Conservation (phyloP, 2,329 filamentous ascomycete genomes). For the Calycina herbarum region DNA sequence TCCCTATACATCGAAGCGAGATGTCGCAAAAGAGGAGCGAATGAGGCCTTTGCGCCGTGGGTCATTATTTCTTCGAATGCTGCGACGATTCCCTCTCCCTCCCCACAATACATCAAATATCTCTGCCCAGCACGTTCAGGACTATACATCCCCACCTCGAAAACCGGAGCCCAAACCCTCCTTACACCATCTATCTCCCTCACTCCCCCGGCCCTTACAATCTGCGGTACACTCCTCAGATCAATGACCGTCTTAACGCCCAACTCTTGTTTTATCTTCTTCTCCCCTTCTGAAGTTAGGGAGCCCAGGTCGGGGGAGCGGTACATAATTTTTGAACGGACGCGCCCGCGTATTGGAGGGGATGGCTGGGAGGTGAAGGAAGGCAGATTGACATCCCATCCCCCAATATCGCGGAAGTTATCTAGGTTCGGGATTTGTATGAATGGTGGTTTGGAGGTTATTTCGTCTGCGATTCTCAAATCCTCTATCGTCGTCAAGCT, state of each 20-base stretch:
- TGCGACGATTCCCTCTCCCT: conserved; percentile 58
- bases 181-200: conserved; percentile 50
- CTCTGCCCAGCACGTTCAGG: conserved; percentile 63
- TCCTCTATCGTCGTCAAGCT: neutral
- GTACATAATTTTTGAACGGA: conserved; percentile 59
- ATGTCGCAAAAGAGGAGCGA: conserved; percentile 48
- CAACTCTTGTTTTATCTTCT: conserved; percentile 50
- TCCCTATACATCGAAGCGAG: conserved; percentile 17
- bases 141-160: conserved; percentile 58
- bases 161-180: conserved; percentile 63
- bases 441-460: too few relatives aligned
- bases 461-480: neutral
- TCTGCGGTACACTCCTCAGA: conserved; percentile 62
- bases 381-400: conserved; percentile 42
- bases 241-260: conserved; percentile 66
- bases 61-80: conserved; percentile 63
- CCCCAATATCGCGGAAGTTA: conserved; percentile 68
- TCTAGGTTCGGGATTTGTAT: conserved; percentile 53
- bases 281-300: conserved; percentile 53
- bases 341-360: conserved; percentile 31
- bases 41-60: conserved; percentile 50
- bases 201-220: conserved; percentile 46
- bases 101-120: conserved; percentile 58
- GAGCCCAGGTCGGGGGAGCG: conserved; percentile 67
- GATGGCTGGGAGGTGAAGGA: conserved; percentile 12